Evolutionary conservation across 371 early-diverging fungal genomes (phyloP), one percentile per base, ranked within the genome.

Genomic region (Enteropsectra breve): DNA sequence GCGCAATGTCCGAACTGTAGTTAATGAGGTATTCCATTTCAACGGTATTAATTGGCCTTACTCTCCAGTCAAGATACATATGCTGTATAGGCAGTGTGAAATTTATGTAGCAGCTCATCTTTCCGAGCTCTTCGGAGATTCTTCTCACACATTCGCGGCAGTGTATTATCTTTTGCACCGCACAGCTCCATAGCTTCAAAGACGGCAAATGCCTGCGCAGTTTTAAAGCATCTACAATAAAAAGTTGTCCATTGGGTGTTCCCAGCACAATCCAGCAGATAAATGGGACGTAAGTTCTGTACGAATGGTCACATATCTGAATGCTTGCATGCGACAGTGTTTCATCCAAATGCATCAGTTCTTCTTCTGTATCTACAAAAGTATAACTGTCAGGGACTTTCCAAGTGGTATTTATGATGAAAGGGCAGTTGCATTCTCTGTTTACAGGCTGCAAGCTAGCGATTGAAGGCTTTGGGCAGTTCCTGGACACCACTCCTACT

Each of bases 261-360:
- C 50, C 48, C 5, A 69, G 34, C 13, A 37, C 29, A 13, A 73
- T 63, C 23, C 23, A 73, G 50, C 78, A 78, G 1, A 54, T 30
- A 62, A 73, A 76, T 32, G 70, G 61, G 32, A 38, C 61, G 50
- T 71, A 78, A 15, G 68, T 63, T 59, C 76, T 68, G 34, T 76
- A 76, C 11, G 32, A 33, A 48, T 78, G 76, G 18, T 63, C 73
- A 60, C 67, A 73, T 15, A 75, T 64, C 46, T 73, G 73, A 5
- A 78, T 46, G 1, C 58, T 47, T 8, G 66, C 55, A 15, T 38
- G 21, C 1, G 56, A 49, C 32, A 72, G 26, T 0, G 23, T 32
- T 1, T 18, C n/a, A 18, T 63, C 47, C 6, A 73, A n/a, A 1
- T 61, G 40, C 8, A 29, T 15, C 8, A 73, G 46, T 2, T 63